Evolutionary conservation across 2,329 filamentous ascomycete genomes (phyloP).

Genomic region (Nemania sp.): DNA sequence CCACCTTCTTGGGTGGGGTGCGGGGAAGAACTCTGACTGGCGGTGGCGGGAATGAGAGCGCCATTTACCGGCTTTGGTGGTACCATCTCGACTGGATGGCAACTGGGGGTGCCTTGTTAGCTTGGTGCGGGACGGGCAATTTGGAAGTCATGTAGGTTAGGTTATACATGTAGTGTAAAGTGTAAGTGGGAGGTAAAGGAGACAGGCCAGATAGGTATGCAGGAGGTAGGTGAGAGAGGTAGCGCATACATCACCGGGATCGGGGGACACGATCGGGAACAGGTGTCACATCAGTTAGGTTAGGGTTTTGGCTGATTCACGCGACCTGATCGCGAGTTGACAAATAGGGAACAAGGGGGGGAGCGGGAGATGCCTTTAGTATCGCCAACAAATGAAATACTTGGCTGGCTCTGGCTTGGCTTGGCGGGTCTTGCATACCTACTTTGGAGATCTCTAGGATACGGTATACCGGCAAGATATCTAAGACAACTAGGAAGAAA

Average conservation of each 20-base stretch:
- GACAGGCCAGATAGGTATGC: neutral
- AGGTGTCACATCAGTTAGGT: conserved; percentile 22
- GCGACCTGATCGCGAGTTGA: conserved; percentile 17
- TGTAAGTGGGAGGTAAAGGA: too few relatives aligned
- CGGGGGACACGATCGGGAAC: conserved; percentile 20
- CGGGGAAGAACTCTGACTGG: conserved; percentile 39
- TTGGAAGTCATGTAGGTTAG: neutral
- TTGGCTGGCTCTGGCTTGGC: neutral
- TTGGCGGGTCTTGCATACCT: neutral
- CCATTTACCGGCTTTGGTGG: conserved; percentile 29
- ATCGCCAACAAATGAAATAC: neutral
- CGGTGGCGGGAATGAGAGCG: conserved; percentile 33
- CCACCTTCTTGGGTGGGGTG: conserved; percentile 36
- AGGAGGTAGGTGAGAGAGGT: neutral
- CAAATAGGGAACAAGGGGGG: conserved; percentile 19
- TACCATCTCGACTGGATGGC: conserved; percentile 10
- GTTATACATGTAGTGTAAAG: too few relatives aligned
- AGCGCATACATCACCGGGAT: conserved; percentile 11
- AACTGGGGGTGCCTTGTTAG: conserved; percentile 27
- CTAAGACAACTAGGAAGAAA: too few relatives aligned
- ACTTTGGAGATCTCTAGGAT: too few relatives aligned
- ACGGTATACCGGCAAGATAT: too few relatives aligned
- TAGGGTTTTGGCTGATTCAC: conserved; percentile 12
- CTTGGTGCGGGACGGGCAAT: conserved; percentile 25
- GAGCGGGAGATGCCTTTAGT: neutral